These are phyloP conservation scores for Acaromyces ingoldii DNA, from an alignment of 1,284 basidiomycete genomes.

Conservation along the genomic window DNA sequence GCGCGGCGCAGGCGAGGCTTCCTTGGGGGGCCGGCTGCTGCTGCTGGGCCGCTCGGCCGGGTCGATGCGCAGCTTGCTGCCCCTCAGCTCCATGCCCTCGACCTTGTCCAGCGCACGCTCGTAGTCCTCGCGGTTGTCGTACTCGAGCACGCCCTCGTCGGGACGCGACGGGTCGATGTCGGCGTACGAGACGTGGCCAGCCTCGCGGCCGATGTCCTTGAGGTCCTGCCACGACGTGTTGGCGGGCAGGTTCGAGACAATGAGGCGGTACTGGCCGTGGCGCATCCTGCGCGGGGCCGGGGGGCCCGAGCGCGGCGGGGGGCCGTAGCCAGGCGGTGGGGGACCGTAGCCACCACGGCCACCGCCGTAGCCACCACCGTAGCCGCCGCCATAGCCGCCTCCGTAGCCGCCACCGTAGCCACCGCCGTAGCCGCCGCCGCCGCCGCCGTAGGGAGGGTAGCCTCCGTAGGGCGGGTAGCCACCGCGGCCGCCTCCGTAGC, in stretches of 20 bases:
- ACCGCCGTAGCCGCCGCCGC: constrained; percentile 19
- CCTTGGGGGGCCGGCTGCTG: background rate
- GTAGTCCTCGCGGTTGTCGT: constrained; percentile 47
- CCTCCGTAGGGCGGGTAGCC: constrained; percentile 19
- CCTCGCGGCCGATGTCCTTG: constrained; percentile 91
- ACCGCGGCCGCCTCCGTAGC: constrained; percentile 9
- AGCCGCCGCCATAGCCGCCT: constrained; percentile 15
- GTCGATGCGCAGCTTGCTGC: constrained; percentile 46
- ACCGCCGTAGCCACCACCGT: constrained; percentile 20
- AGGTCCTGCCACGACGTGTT: constrained; percentile 94
- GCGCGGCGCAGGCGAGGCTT: background rate
- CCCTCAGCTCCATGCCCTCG: constrained; percentile 47
- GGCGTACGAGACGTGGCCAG: constrained; percentile 58
- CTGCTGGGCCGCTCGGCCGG: constrained; percentile 24
- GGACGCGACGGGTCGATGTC: constrained; percentile 45
- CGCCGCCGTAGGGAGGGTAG: constrained; percentile 1
- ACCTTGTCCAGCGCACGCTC: constrained; percentile 46
- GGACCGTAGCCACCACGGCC: constrained; percentile 12
- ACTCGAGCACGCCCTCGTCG: constrained; percentile 49
- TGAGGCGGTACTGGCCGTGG: constrained; percentile 41
- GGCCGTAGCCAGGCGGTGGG: background rate
- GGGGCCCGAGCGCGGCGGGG: too few relatives aligned
- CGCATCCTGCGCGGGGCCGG: constrained; percentile 34
- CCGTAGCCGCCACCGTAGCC: constrained; percentile 5
- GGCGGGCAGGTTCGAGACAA: constrained; percentile 68